Evolutionary conservation across 2,329 filamentous ascomycete species (phyloP).

Genomic region (Pseudogymnoascus sp.): DNA sequence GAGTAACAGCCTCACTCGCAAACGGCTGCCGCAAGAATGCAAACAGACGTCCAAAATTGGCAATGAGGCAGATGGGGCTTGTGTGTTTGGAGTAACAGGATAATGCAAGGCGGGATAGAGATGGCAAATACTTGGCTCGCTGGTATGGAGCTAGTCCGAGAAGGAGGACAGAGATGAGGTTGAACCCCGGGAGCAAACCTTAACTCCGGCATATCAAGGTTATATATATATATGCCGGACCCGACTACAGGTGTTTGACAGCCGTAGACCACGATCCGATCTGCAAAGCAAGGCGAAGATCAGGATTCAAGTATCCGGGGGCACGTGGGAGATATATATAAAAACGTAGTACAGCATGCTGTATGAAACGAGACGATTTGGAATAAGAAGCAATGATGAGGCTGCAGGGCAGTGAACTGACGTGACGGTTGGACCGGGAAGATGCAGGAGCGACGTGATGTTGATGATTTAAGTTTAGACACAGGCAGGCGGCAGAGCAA

Average conservation of each 20-base stretch:
- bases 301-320: background rate
- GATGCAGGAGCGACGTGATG: background rate
- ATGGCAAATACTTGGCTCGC: slow-evolving; percentile 1
- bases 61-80: background rate
- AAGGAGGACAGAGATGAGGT: background rate
- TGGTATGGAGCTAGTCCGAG: background rate
- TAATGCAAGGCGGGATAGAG: background rate
- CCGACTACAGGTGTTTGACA: background rate
- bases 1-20: background rate
- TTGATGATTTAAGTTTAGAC: background rate
- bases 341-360: background rate
- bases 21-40: background rate
- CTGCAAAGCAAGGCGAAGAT: background rate
- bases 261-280: background rate
- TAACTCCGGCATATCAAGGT: background rate
- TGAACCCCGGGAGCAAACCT: background rate
- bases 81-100: background rate
- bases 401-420: background rate
- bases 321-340: background rate
- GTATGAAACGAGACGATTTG: background rate
- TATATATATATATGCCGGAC: slow-evolving; percentile 1
- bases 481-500: background rate
- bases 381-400: background rate
- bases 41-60: background rate
- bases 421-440: background rate